Conservation (phyloP, 768 basidiomycete species). For the Naganishia kalamii region DNA sequence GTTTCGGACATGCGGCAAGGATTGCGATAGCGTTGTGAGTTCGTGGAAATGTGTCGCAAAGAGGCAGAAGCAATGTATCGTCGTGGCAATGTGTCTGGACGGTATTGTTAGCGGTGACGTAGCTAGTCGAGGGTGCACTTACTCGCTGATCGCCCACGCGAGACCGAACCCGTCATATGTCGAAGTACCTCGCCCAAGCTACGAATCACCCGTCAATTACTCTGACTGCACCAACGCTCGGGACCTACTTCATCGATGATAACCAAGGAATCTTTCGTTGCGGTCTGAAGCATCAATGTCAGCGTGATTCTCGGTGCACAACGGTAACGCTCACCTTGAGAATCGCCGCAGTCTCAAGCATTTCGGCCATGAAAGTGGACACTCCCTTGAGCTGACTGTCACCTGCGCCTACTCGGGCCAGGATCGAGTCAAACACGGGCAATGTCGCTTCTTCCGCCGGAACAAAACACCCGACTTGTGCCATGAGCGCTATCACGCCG, state of each 20-base stretch:
- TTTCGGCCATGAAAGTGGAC: constrained; percentile 99
- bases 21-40: constrained; percentile 81
- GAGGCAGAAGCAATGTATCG: constrained; percentile 86
- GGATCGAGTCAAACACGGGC: constrained; percentile 90
- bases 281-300: constrained; percentile 55
- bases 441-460: constrained; percentile 78
- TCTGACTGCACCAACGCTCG: background rate
- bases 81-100: constrained; percentile 77
- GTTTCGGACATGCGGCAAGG: constrained; percentile 81
- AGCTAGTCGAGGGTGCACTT: constrained; percentile 33
- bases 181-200: constrained; percentile 84
- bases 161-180: constrained; percentile 97
- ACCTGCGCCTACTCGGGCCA: constrained; percentile 93
- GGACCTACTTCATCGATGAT: constrained; percentile 74
- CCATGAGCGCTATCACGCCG: constrained; percentile 94
- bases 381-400: constrained; percentile 97
- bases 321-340: constrained; percentile 58
- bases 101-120: background rate
- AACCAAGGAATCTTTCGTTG: constrained; percentile 83
- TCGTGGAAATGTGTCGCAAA: constrained; percentile 99
- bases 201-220: background rate
- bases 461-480: constrained; percentile 90
- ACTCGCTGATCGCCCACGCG: constrained; percentile 99
- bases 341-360: constrained; percentile 96
- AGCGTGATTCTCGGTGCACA: background rate